A percentile compares a stretch with the other conserved stretches of the same genome.
phyloP scores from a whole-genome alignment of 2,329 filamentous ascomycete species.

The Fusarium sp. region DNA sequence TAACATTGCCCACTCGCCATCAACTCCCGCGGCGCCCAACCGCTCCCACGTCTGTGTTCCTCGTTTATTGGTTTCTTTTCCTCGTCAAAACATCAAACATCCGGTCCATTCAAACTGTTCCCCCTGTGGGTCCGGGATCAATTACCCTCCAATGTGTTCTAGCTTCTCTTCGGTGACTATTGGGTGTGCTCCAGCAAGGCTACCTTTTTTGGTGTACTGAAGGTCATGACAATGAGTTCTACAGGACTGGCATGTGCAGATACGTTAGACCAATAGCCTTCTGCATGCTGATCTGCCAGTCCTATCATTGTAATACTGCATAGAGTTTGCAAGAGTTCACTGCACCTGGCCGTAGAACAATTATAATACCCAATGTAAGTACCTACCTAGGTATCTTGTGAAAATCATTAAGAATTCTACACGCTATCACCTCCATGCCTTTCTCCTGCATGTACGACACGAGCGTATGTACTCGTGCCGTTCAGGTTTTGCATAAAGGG shows the following conservation, averaged over 20 bases:
- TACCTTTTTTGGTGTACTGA: constrained; percentile 29
- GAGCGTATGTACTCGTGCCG: background rate
- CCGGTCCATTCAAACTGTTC: constrained; percentile 27
- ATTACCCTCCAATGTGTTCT: constrained; percentile 7
- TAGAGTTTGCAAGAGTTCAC: background rate
- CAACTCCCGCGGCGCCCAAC: constrained; percentile 35
- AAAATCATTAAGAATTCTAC: background rate
- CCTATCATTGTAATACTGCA: background rate
- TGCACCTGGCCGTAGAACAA: background rate
- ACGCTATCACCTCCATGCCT: background rate
- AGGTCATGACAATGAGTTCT: background rate
- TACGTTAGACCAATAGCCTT: background rate
- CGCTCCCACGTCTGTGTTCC: constrained; percentile 39
- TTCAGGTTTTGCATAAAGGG: background rate
- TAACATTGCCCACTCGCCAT: constrained; percentile 12
- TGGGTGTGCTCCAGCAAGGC: constrained; percentile 11
- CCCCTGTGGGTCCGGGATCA: constrained; percentile 26
- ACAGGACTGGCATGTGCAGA: background rate
- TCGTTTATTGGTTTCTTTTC: constrained; percentile 26
- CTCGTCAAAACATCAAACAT: constrained; percentile 36
- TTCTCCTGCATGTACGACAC: background rate
- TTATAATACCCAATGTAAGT: background rate
- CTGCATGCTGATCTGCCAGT: background rate
- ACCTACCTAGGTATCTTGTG: background rate
- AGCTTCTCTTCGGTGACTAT: background rate